Percentiles rank a stretch among this genome's conserved stretches.
These are phyloP conservation scores for Daucus carota DNA, from an alignment of 129 eudicot species.

Conservation along the genomic window DNA sequence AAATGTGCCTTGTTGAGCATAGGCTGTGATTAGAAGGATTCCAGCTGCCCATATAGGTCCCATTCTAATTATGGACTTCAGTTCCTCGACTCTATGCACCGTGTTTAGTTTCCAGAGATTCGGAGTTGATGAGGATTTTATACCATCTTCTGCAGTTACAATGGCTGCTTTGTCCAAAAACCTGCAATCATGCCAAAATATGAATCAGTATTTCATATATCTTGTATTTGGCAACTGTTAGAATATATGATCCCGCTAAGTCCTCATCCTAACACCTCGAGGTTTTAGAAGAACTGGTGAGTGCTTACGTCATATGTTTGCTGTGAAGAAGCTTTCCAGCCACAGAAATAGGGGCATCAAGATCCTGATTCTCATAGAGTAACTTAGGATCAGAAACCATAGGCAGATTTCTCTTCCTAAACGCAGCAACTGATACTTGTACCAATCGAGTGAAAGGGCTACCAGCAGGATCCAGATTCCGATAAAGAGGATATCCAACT, in stretches of 20 bases:
- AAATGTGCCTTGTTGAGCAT: constrained; percentile 81
- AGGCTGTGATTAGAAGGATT: constrained; percentile 62
- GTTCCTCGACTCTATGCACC: constrained; percentile 85
- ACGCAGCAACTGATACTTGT: constrained; percentile 87
- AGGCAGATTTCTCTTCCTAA: constrained; percentile 49
- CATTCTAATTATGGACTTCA: constrained; percentile 71
- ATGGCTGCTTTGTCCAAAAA: constrained; percentile 87
- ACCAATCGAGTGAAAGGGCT: constrained; percentile 83
- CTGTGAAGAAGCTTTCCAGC: constrained; percentile 72
- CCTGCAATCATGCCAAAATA: constrained; percentile 23
- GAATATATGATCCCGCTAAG: no score
- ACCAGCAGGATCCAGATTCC: constrained; percentile 65
- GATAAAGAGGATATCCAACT: constrained; percentile 67
- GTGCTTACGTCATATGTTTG: constrained; percentile 6
- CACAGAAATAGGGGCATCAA: constrained; percentile 70
- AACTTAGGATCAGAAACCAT: constrained; percentile 41
- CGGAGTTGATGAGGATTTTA: constrained; percentile 33
- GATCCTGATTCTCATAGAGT: constrained; percentile 59
- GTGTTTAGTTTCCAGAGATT: constrained; percentile 67
- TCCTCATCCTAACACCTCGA: no score
- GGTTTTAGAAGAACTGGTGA: no score
- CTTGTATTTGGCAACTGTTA: not conserved
- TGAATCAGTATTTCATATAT: not conserved
- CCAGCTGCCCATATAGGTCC: constrained; percentile 96
- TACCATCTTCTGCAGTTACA: constrained; percentile 43